Percentiles rank a stretch among this genome's conserved stretches.
phyloP scores from a whole-genome alignment of 2,329 filamentous ascomycete genomes.

The Byssochlamys sp. region DNA sequence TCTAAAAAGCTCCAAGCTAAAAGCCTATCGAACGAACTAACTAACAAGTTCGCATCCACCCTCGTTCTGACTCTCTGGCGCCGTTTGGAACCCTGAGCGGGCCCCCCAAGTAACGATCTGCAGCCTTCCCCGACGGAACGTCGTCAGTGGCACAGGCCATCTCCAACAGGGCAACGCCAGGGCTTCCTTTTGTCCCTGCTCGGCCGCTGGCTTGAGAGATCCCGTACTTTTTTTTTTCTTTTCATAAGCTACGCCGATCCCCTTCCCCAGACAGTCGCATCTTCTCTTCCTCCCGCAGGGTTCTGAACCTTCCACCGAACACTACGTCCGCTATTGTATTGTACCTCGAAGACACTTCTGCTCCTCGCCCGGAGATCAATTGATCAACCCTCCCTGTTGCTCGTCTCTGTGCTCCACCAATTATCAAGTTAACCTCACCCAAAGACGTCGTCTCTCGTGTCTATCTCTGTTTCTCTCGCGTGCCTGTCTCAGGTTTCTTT shows the following conservation, averaged over 20 bases:
- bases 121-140: conserved; percentile 29
- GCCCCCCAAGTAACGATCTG: conserved; percentile 27
- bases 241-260: conserved; percentile 39
- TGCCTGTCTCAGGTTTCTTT: not conserved
- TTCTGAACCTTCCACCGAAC: not conserved
- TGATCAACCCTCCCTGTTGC: not conserved
- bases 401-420: conserved; percentile 7
- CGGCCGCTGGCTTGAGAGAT: not conserved
- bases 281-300: conserved; percentile 7
- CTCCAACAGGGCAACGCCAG: conserved; percentile 16
- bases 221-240: conserved; percentile 17
- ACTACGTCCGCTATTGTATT: not conserved
- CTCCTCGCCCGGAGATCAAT: not conserved
- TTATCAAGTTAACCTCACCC: not conserved
- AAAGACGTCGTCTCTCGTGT: conserved; percentile 1
- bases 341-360: not conserved
- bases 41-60: conserved; percentile 2
- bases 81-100: conserved; percentile 15
- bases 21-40: not conserved
- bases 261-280: conserved; percentile 29
- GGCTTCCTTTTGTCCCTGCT: conserved; percentile 16
- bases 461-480: not conserved
- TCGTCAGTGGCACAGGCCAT: conserved; percentile 31
- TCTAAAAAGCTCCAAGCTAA: conserved; percentile 1
- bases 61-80: conserved; percentile 9